These are phyloP conservation scores for Linanthus parryae DNA, from an alignment of 148 eudicot species.

Conservation along the genomic window DNA sequence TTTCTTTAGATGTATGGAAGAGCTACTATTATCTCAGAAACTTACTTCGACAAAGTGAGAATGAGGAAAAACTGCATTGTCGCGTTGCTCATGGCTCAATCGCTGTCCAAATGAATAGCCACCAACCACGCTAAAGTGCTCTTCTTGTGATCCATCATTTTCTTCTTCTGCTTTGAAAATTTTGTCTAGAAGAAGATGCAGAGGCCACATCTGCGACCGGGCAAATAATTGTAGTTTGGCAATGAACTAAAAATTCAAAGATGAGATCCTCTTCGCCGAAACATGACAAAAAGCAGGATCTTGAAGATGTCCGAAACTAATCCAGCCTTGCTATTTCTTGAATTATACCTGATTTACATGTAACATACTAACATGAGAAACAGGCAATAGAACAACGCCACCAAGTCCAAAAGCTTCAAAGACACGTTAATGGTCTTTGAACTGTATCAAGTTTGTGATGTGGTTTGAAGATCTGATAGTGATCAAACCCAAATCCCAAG, in stretches of 20 bases:
- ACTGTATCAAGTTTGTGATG: too few species aligned
- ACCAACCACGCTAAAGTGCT: conserved; percentile 23
- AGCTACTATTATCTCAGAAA: conserved; percentile 1
- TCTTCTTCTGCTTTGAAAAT: conserved; percentile 50
- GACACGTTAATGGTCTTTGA: too few species aligned
- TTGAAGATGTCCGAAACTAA: background rate
- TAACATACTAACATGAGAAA: too few species aligned
- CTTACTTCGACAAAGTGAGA: conserved; percentile 59
- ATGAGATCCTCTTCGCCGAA: background rate
- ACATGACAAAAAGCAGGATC: background rate
- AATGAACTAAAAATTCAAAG: conserved; percentile 4
- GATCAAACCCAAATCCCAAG: too few species aligned
- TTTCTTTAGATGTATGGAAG: background rate
- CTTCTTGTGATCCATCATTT: conserved; percentile 22
- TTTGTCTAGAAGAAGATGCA: conserved; percentile 50
- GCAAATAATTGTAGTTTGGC: background rate
- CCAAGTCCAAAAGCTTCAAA: too few species aligned
- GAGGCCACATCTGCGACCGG: conserved; percentile 53
- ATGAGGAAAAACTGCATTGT: conserved; percentile 28
- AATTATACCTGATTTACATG: too few species aligned
- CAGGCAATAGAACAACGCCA: too few species aligned
- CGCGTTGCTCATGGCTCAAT: conserved; percentile 16
- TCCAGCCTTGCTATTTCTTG: background rate
- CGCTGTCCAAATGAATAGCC: conserved; percentile 26
- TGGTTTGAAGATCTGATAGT: too few species aligned